Percentiles rank a stretch among this genome's conserved stretches.
These are phyloP conservation scores for Botryotinia convoluta DNA, from an alignment of 2,329 filamentous ascomycete genomes.

Conservation along the genomic window DNA sequence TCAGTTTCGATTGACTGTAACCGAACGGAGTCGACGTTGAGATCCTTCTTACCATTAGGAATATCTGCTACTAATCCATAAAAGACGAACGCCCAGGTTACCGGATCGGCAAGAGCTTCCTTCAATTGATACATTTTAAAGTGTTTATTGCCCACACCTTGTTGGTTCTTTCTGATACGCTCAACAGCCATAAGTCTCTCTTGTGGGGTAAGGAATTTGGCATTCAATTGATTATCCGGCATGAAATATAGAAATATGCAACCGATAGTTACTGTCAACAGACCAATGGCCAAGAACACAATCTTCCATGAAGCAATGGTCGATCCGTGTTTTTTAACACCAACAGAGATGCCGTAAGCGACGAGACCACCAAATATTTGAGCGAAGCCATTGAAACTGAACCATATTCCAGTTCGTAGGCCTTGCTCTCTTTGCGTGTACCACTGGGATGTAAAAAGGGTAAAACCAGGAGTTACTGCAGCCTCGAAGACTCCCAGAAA, in stretches of 20 bases:
- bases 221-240: conserved; percentile 45
- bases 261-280: conserved; percentile 44
- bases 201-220: conserved; percentile 44
- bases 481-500: conserved; percentile 68
- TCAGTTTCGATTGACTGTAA: not conserved
- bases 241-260: conserved; percentile 45
- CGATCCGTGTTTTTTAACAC: conserved; percentile 49
- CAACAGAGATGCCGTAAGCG: conserved; percentile 60
- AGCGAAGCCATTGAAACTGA: conserved; percentile 63
- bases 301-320: conserved; percentile 59
- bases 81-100: conserved; percentile 42
- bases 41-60: conserved; percentile 32
- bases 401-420: conserved; percentile 63
- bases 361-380: conserved; percentile 62
- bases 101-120: conserved; percentile 44
- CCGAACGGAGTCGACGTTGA: not conserved
- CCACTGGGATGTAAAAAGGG: conserved; percentile 67
- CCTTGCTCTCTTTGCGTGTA: conserved; percentile 70
- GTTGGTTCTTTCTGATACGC: conserved; percentile 55
- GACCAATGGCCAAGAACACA: conserved; percentile 48
- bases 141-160: conserved; percentile 53
- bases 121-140: conserved; percentile 53
- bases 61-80: conserved; percentile 43
- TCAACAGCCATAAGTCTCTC: conserved; percentile 47
- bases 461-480: conserved; percentile 66